These are phyloP conservation scores for Volvox africanus DNA, from an alignment of 139 green algal species.

Conservation along the genomic window DNA sequence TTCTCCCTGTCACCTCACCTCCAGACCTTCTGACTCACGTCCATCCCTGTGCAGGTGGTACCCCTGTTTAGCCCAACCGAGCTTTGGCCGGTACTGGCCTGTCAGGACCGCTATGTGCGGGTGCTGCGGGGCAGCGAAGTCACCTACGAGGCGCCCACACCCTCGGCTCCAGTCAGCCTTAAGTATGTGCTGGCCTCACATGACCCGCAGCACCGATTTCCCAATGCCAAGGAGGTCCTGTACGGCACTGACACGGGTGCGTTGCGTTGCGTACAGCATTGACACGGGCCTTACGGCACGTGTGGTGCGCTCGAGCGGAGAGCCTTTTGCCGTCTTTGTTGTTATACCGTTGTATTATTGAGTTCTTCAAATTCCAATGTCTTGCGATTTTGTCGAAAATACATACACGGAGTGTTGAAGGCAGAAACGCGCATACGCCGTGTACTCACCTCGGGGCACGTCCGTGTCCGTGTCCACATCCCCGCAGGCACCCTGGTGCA, in stretches of 20 bases:
- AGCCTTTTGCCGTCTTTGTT: too few relatives aligned
- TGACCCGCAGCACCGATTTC: slow-evolving; percentile 56
- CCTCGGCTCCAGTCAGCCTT: slow-evolving; percentile 66
- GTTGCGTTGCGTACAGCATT: background rate
- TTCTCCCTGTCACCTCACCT: too few relatives aligned
- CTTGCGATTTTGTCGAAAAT: too few relatives aligned
- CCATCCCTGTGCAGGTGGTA: slow-evolving; percentile 54
- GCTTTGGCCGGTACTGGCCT: slow-evolving; percentile 68
- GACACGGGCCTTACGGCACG: too few relatives aligned
- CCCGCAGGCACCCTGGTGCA: slow-evolving; percentile 68
- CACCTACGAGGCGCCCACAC: slow-evolving; percentile 58
- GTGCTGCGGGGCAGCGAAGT: slow-evolving; percentile 49
- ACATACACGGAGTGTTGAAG: too few relatives aligned
- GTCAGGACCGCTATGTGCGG: slow-evolving; percentile 71
- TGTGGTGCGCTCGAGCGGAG: too few relatives aligned
- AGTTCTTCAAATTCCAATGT: too few relatives aligned
- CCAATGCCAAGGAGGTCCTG: slow-evolving; percentile 73
- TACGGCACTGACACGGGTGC: slow-evolving; percentile 74
- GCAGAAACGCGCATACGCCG: too few relatives aligned
- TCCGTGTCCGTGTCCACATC: too few relatives aligned
- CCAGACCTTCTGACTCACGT: background rate
- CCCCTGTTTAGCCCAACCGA: slow-evolving; percentile 51
- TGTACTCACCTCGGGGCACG: too few relatives aligned
- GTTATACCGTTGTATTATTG: too few relatives aligned
- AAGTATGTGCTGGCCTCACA: slow-evolving; percentile 64